Percentiles rank a stretch among this genome's conserved stretches.
These are phyloP conservation scores for Piper longum DNA, from an alignment of 164 flowering plant genomes.

Conservation along the genomic window DNA sequence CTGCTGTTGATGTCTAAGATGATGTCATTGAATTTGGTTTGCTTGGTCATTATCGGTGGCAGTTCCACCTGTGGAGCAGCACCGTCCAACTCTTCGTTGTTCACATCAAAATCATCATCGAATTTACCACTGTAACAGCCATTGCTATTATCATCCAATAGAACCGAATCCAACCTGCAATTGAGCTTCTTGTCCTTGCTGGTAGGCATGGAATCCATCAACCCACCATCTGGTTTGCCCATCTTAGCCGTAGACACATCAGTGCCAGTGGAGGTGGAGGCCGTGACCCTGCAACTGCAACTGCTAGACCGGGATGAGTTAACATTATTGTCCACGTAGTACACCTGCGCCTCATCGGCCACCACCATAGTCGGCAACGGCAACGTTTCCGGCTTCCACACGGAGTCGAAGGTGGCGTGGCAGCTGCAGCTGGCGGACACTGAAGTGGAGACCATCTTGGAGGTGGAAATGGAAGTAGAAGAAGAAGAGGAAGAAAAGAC, in stretches of 20 bases:
- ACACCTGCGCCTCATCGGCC: not conserved
- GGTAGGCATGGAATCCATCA: conserved; percentile 35
- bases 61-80: conserved; percentile 27
- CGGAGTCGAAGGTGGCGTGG: conserved; percentile 12
- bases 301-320: conserved; percentile 11
- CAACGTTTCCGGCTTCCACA: not conserved
- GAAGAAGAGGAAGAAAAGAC: not conserved
- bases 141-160: conserved; percentile 6
- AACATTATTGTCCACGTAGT: not conserved
- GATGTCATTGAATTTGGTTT: conserved; percentile 13
- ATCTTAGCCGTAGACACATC: not conserved
- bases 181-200: conserved; percentile 11
- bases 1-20: conserved; percentile 1
- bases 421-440: conserved; percentile 13
- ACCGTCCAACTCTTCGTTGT: too few species aligned
- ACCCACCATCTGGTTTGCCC: not conserved
- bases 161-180: not conserved
- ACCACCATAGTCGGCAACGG: not conserved
- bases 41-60: conserved; percentile 44
- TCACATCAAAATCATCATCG: too few species aligned
- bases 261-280: conserved; percentile 14
- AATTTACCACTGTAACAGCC: too few species aligned
- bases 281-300: conserved; percentile 11
- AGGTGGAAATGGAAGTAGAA: conserved; percentile 15
- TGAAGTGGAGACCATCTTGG: conserved; percentile 14